Conservation (phyloP, 2,329 filamentous ascomycete species). For the Stemphylium beticola region DNA sequence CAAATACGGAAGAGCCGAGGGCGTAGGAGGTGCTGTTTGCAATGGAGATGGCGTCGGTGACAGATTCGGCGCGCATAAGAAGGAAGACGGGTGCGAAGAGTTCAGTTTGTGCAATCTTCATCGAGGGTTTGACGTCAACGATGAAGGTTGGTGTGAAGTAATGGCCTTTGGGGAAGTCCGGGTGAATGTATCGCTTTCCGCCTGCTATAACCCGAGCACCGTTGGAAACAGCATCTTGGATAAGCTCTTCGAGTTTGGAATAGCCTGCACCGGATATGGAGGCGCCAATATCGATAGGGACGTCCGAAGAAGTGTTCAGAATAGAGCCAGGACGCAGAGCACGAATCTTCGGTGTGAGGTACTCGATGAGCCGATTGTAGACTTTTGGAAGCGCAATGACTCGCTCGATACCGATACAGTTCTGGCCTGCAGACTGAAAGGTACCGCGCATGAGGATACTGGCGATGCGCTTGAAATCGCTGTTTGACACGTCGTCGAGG, state of each 20-base stretch:
- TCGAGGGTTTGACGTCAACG: slow-evolving; percentile 82
- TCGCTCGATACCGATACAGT: slow-evolving; percentile 96
- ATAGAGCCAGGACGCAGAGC: slow-evolving; percentile 77
- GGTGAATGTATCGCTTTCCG: slow-evolving; percentile 74
- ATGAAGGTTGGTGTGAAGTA: slow-evolving; percentile 94
- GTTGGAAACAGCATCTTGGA: slow-evolving; percentile 75
- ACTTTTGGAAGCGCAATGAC: slow-evolving; percentile 80
- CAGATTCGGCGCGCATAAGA: slow-evolving; percentile 74
- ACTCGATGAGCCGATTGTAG: slow-evolving; percentile 74
- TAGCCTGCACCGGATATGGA: slow-evolving; percentile 85
- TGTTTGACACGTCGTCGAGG: slow-evolving; percentile 75
- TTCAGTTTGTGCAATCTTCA: slow-evolving; percentile 88
- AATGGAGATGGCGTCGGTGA: slow-evolving; percentile 72
- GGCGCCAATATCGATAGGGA: slow-evolving; percentile 79
- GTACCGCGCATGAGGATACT: slow-evolving; percentile 89
- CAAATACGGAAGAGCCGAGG: slow-evolving; percentile 89
- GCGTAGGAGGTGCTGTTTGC: slow-evolving; percentile 87
- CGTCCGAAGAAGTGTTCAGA: slow-evolving; percentile 54
- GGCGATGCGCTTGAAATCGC: slow-evolving; percentile 70
- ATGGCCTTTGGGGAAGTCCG: slow-evolving; percentile 76
- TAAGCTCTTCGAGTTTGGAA: slow-evolving; percentile 73
- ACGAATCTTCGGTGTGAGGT: slow-evolving; percentile 75
- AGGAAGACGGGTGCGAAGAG: slow-evolving; percentile 93
- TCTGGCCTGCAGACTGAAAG: slow-evolving; percentile 95
- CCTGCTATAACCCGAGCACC: slow-evolving; percentile 85